Evolutionary conservation across 208 protist genomes (phyloP), one percentile per base, ranked within the genome.

Genomic region (Leishmania tarentolae): DNA sequence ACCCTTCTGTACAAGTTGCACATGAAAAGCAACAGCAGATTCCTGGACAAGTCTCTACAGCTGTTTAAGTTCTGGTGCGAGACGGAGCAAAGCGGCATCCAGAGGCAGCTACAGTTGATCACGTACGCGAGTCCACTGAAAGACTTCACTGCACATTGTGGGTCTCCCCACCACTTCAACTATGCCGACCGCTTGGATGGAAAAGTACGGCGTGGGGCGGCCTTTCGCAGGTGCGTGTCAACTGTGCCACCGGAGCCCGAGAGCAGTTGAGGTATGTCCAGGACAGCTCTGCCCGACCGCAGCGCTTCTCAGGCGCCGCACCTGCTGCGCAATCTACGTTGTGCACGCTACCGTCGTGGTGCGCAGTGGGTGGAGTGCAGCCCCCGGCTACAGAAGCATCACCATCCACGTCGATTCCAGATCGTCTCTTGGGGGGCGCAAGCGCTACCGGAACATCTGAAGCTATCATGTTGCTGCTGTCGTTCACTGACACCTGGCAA

Each of bases 81-180:
- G 83, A 91, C 75, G 19, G 91, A 90, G 1, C 88, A 96, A 72
- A 72, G 81, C 35, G 92, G 92, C 73, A 95, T 97, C 73, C 89
- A 94, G 74, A 87, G 83, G 61, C 86, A 89, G 65, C 79, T 95
- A 65, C 88, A 92, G 76, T 84, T 84, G 13, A 50, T 44, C 70
- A 83, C 71, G 73, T 81, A 83, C 83, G 75, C 83, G 8, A 77
- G 61, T 46, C 70, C 82, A 2, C 53, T 83, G 50, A 88, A 89
- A 78, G 66, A 84, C 50, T 87, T 90, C 78, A 81, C 87, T 21
- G 87, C 44, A 11, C 95, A 88, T 86, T 79, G 88, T 65, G 92
- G 93, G 13, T 56, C 73, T 24, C 76, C 71, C 28, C 89, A 94
- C 28, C 90, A 94, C 68, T 47, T 81, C 44, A 76, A 83, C 31